A percentile compares a stretch with the other conserved stretches of the same genome.
phyloP scores from a whole-genome alignment of 202 grass and related monocot species.

The Zizania palustris region DNA sequence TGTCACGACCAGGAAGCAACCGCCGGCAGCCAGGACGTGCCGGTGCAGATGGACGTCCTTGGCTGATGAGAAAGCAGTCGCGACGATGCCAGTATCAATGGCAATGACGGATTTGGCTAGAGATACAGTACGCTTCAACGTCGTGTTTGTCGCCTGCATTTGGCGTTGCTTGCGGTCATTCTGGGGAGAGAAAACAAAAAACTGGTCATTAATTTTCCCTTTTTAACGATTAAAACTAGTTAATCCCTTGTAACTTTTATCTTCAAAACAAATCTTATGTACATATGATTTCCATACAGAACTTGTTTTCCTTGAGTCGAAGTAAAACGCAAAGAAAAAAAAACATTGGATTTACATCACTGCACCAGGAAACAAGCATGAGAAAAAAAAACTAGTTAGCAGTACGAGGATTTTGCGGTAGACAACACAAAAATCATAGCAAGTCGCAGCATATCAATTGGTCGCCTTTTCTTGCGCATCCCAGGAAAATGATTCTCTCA shows the following conservation, averaged over 20 bases:
- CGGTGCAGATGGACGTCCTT: slow-evolving; percentile 43
- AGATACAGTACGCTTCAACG: slow-evolving; percentile 23
- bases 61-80: slow-evolving; percentile 29
- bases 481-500: no score
- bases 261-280: slow-evolving; percentile 2
- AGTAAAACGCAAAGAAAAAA: neutral
- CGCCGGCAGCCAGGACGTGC: slow-evolving; percentile 32
- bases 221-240: neutral
- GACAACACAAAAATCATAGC: no score
- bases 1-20: slow-evolving; percentile 25
- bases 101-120: slow-evolving; percentile 24
- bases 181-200: neutral
- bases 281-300: neutral
- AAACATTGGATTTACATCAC: neutral
- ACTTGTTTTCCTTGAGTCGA: neutral
- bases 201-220: neutral
- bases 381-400: no score
- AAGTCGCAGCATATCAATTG: no score
- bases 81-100: slow-evolving; percentile 28
- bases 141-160: slow-evolving; percentile 24
- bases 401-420: no score
- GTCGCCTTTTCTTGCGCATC: no score
- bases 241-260: neutral
- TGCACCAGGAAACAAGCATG: neutral
- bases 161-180: neutral